Percentiles rank a stretch among this genome's conserved stretches.
Conservation (phyloP, 169 alveolate species). For the Eimeria brunetti region DNA sequence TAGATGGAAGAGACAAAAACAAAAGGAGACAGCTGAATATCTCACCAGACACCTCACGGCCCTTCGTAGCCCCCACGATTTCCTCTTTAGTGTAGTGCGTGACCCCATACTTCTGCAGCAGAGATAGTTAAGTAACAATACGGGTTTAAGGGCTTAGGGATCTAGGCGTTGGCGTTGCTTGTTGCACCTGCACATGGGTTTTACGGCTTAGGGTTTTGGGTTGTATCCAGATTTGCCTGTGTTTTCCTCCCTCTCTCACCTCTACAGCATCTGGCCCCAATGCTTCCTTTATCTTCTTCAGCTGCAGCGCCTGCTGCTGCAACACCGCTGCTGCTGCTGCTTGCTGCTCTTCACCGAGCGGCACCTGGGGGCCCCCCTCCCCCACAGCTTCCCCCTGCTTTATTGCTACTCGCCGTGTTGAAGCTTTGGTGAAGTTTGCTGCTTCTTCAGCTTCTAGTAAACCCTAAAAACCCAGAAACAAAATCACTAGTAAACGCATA, state of each 20-base stretch:
- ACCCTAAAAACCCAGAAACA: constrained; percentile 7
- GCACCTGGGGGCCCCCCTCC: constrained; percentile 28
- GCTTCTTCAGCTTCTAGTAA: constrained; percentile 47
- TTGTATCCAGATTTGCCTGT: background rate
- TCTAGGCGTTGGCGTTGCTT: background rate
- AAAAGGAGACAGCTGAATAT: background rate
- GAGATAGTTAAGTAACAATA: background rate
- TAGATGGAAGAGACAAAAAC: background rate
- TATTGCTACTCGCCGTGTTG: constrained; percentile 31
- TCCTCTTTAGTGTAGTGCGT: background rate
- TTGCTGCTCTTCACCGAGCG: constrained; percentile 75
- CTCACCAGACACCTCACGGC: constrained; percentile 45
- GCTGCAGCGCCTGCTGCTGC: constrained; percentile 62
- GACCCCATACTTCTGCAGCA: constrained; percentile 48
- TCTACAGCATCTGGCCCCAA: constrained; percentile 71
- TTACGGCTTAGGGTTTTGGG: background rate
- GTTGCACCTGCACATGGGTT: background rate
- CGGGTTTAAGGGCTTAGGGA: no score
- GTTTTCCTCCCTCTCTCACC: constrained; percentile 40
- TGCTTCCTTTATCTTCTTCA: constrained; percentile 62
- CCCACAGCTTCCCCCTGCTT: constrained; percentile 65
- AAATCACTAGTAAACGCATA: no score
- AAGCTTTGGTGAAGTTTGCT: background rate
- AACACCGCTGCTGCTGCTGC: constrained; percentile 68
- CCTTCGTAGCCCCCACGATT: constrained; percentile 10